Conservation (phyloP, 345 rosid genomes). For the Orychophragmus violaceus region DNA sequence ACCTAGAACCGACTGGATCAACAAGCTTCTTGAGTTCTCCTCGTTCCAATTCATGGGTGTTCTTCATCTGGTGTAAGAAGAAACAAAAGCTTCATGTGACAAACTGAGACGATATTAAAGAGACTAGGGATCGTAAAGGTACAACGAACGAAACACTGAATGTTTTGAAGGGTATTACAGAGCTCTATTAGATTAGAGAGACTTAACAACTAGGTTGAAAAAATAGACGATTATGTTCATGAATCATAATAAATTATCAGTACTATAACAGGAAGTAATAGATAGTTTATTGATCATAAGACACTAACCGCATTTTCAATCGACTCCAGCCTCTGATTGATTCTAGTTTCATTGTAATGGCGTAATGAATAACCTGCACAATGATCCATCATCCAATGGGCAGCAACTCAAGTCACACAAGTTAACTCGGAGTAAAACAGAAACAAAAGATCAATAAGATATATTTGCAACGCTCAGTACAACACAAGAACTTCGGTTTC, state of each 20-base stretch:
- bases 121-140: background rate
- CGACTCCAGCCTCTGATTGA: conserved; percentile 60
- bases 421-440: background rate
- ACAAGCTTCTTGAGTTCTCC: conserved; percentile 73
- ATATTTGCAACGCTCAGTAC: background rate
- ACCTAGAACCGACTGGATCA: conserved; percentile 47
- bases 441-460: background rate
- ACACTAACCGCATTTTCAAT: conserved; percentile 62
- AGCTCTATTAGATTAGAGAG: background rate
- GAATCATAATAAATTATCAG: background rate
- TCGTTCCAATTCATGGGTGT: conserved; percentile 46
- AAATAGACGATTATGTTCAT: background rate
- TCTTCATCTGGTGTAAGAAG: conserved; percentile 50
- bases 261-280: background rate
- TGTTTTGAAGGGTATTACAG: background rate
- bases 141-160: background rate
- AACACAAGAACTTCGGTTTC: background rate
- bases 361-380: conserved; percentile 56
- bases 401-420: background rate
- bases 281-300: background rate
- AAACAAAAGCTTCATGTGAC: background rate
- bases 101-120: background rate
- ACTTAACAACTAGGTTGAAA: background rate
- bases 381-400: conserved; percentile 16
- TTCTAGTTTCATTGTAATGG: conserved; percentile 49